phyloP scores from a whole-genome alignment of 1,284 basidiomycete genomes.

The Apiotrichum mycotoxinovorans region DNA sequence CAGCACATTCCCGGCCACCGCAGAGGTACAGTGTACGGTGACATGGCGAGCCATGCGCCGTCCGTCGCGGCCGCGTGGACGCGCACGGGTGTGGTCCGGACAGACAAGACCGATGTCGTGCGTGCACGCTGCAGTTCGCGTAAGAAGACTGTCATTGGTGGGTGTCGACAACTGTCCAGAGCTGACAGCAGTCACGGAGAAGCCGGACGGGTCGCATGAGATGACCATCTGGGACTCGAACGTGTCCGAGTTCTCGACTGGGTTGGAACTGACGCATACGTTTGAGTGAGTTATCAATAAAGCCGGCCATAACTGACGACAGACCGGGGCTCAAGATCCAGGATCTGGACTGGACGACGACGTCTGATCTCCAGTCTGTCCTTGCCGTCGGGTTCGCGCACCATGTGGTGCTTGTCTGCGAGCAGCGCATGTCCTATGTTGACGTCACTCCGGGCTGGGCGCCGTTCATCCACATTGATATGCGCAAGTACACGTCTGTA shows the following conservation, averaged over 20 bases:
- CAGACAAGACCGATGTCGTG: slow-evolving; percentile 61
- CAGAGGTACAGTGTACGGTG: slow-evolving; percentile 5
- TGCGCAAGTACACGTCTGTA: slow-evolving; percentile 68
- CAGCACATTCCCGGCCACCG: slow-evolving; percentile 28
- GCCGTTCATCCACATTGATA: slow-evolving; percentile 66
- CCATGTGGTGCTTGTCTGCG: slow-evolving; percentile 74
- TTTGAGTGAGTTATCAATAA: slow-evolving; percentile 59
- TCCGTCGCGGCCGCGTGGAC: slow-evolving; percentile 27
- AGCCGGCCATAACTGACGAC: not conserved
- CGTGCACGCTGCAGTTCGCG: slow-evolving; percentile 78
- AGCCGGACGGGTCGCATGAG: slow-evolving; percentile 57
- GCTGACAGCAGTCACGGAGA: slow-evolving; percentile 40
- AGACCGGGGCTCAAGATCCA: slow-evolving; percentile 58
- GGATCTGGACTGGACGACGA: slow-evolving; percentile 88
- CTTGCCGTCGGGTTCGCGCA: slow-evolving; percentile 78
- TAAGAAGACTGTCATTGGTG: slow-evolving; percentile 76
- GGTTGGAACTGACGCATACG: slow-evolving; percentile 66
- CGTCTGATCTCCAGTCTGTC: slow-evolving; percentile 80
- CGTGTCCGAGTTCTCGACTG: slow-evolving; percentile 87
- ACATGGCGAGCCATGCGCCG: slow-evolving; percentile 2
- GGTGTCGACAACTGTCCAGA: not conserved
- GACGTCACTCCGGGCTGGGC: slow-evolving; percentile 76
- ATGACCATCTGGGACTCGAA: slow-evolving; percentile 92
- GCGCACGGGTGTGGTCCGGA: slow-evolving; percentile 66
- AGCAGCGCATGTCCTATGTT: slow-evolving; percentile 84